These are phyloP conservation scores for Candida coleopterorum DNA, from an alignment of 805 yeast genomes.

Conservation along the genomic window DNA sequence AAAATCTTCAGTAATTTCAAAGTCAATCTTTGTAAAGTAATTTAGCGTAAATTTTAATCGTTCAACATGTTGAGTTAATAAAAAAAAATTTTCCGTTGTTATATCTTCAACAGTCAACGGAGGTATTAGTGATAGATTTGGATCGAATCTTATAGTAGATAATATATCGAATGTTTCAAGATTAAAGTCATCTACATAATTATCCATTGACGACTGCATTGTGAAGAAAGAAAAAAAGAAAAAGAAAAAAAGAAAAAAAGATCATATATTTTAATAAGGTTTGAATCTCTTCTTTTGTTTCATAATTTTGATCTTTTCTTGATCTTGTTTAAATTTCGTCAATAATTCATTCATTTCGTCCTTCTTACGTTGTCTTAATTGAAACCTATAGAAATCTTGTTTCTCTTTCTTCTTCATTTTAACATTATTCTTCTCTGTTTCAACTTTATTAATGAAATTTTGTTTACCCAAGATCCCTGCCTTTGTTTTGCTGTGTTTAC, in stretches of 20 bases:
- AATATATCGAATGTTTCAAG: slow-evolving; percentile 48
- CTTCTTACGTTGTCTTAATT: slow-evolving; percentile 89
- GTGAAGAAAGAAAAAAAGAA: too few species aligned
- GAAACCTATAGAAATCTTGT: slow-evolving; percentile 92
- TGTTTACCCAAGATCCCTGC: slow-evolving; percentile 62
- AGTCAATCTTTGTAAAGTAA: slow-evolving; percentile 42
- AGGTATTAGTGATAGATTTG: slow-evolving; percentile 34
- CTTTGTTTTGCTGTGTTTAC: slow-evolving; percentile 77
- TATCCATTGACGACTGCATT: too few species aligned
- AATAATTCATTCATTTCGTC: slow-evolving; percentile 85
- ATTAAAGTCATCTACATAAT: slow-evolving; percentile 4
- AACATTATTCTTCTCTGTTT: slow-evolving; percentile 33
- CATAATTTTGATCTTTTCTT: slow-evolving; percentile 74
- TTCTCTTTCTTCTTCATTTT: slow-evolving; percentile 72
- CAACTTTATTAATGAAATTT: slow-evolving; percentile 33
- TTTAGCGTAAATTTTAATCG: slow-evolving; percentile 51
- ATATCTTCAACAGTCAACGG: slow-evolving; percentile 24
- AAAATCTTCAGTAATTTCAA: slow-evolving; percentile 36
- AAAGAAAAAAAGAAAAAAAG: too few species aligned
- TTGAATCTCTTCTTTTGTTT: slow-evolving; percentile 77
- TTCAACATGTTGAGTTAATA: slow-evolving; percentile 59
- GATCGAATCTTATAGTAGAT: slow-evolving; percentile 75
- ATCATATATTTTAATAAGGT: slow-evolving; percentile 56
- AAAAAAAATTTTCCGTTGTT: slow-evolving; percentile 43
- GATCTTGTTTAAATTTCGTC: slow-evolving; percentile 83